phyloP scores from a whole-genome alignment of 192 early-diverging fungal genomes.

The Spizellomyces punctatus region DNA sequence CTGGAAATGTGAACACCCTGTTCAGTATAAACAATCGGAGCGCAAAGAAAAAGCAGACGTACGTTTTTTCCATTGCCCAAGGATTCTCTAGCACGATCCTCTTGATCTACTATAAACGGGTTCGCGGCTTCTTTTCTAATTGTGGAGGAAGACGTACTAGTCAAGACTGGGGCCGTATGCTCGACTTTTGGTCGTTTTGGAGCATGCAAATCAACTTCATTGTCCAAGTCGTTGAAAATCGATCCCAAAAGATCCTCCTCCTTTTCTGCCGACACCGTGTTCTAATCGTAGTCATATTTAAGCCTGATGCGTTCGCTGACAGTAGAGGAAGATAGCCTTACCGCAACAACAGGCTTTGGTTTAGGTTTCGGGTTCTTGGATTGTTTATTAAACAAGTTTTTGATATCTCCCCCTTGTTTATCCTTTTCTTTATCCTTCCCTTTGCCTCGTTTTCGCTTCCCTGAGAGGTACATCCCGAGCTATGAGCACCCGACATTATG shows the following conservation, averaged over 20 bases:
- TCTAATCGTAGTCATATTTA: not conserved
- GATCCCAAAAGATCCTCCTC: slow-evolving; percentile 40
- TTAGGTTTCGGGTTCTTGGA: slow-evolving; percentile 31
- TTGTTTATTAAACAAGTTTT: slow-evolving; percentile 45
- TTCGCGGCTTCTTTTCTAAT: not conserved
- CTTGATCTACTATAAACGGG: too few species aligned
- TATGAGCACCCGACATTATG: not conserved
- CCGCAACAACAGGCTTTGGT: slow-evolving; percentile 10
- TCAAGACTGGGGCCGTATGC: not conserved
- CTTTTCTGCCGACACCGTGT: slow-evolving; percentile 20
- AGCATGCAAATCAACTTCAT: slow-evolving; percentile 17
- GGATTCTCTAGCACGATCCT: too few species aligned
- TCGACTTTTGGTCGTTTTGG: slow-evolving; percentile 6
- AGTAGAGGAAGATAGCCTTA: slow-evolving; percentile 1
- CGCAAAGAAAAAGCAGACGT: too few species aligned
- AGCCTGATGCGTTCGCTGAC: not conserved
- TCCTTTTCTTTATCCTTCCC: slow-evolving; percentile 35
- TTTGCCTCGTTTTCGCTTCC: slow-evolving; percentile 38
- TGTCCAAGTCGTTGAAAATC: slow-evolving; percentile 43
- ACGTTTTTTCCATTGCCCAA: too few species aligned
- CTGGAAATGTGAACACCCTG: too few species aligned
- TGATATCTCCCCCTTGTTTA: slow-evolving; percentile 38
- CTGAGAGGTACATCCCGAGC: not conserved
- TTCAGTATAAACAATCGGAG: too few species aligned
- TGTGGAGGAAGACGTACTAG: not conserved